Base-by-base conservation (phyloP, 208 protist genomes). In the Strigomonas culicis region DNA sequence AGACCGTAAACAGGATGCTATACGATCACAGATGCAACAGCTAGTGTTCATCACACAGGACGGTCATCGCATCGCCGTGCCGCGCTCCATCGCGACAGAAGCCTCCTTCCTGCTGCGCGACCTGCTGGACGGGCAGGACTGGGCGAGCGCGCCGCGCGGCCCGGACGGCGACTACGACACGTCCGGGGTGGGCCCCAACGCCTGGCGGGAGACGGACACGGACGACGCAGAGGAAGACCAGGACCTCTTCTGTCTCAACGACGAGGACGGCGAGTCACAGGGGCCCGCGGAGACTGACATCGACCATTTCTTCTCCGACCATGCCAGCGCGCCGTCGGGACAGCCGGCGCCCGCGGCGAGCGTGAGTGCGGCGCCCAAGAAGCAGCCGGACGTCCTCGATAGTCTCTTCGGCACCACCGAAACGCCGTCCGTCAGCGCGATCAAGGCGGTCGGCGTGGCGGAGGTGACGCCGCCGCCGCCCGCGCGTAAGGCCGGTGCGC, bases 71-170 rank as follows among this genome's bases (percentile, higher is more conserved):
- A 82, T 78, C 15, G 66, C 73, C 4, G 77, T 92, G 1, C 82
- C 68, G 30, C 82, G 83, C 39, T 71, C 84, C 59, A 81, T 85
- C 52, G 88, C 84, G 21, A 90, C 84, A 0, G 80, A 91, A 61
- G 88, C 84, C 7, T 90, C 82, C 7, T 79, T 82, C 46, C 75
- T 94, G 19, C 63, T 94, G 43, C 79, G 88, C 28, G 88, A 94
- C 55, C 55, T 94, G 21, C 73, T 94, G 3, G 88, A 94, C 50
- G 79, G 80, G 10, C 65, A 77, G 53, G 49, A 30, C 24, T 59
- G 44, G 22, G 62, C 24, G 27, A 46, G 15, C 36, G 46, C 39
- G 2, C 19, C n/a, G n/a, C n/a, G n/a, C n/a, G n/a, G n/a, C n/a
- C n/a, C n/a, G n/a, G n/a, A n/a, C n/a, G n/a, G n/a, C n/a, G n/a